These are phyloP conservation scores for Trichoderma reesei DNA, from an alignment of 495 filamentous ascomycete species.

Conservation along the genomic window DNA sequence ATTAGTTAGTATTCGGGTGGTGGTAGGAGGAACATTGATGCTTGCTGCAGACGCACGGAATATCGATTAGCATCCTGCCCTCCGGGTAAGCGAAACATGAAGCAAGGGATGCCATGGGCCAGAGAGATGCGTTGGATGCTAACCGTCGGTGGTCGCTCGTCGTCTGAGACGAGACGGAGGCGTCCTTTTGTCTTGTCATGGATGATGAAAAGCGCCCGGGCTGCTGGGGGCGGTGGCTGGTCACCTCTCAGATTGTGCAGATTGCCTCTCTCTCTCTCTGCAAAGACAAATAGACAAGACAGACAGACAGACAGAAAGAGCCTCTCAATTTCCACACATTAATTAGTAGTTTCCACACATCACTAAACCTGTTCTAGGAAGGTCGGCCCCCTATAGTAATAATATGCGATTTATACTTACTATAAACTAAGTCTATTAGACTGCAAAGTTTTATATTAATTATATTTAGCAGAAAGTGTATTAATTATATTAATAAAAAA, in stretches of 20 bases:
- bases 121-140: background rate
- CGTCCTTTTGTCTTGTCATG: background rate
- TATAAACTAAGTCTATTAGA: too few species aligned
- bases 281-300: background rate
- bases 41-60: too few species aligned
- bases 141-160: background rate
- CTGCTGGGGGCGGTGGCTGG: slow-evolving; percentile 1
- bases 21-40: background rate
- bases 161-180: slow-evolving; percentile 4
- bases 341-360: too few species aligned
- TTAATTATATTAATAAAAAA: too few species aligned
- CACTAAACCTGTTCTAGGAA: too few species aligned
- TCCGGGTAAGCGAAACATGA: background rate
- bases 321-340: too few species aligned
- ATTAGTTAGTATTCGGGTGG: background rate
- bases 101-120: background rate
- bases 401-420: too few species aligned
- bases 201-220: background rate
- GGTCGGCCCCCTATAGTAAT: too few species aligned
- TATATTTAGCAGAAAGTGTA: too few species aligned
- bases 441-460: too few species aligned
- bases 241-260: background rate
- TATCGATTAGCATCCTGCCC: background rate
- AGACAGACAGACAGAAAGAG: too few species aligned
- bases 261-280: background rate